Conservation (phyloP, 495 filamentous ascomycete species). For the Zalerion maritima region DNA sequence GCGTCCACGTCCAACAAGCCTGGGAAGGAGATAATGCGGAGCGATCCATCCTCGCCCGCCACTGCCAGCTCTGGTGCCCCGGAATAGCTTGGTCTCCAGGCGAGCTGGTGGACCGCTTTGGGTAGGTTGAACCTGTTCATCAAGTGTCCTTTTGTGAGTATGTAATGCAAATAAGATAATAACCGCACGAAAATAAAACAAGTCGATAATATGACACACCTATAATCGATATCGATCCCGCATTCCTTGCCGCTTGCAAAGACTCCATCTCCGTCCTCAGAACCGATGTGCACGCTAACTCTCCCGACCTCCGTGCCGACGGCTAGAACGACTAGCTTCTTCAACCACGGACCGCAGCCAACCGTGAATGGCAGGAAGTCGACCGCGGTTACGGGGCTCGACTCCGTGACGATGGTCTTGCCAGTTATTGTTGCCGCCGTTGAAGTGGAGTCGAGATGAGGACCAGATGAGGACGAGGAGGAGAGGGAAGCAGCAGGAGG, state of each 20-base stretch:
- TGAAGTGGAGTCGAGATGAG: slow-evolving; percentile 9
- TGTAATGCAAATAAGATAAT: too few relatives aligned
- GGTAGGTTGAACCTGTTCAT: slow-evolving; percentile 43
- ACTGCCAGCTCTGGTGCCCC: slow-evolving; percentile 47
- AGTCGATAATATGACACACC: too few relatives aligned
- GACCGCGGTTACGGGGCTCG: slow-evolving; percentile 59
- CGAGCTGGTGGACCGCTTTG: slow-evolving; percentile 57
- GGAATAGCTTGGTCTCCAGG: slow-evolving; percentile 49
- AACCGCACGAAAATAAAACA: too few relatives aligned
- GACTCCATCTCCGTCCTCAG: too few relatives aligned
- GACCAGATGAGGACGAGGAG: too few relatives aligned
- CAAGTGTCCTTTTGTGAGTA: too few relatives aligned
- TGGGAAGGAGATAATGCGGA: slow-evolving; percentile 58
- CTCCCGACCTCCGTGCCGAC: slow-evolving; percentile 50
- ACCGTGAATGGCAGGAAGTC: slow-evolving; percentile 37
- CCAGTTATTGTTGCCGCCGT: slow-evolving; percentile 23
- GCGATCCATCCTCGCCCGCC: slow-evolving; percentile 69
- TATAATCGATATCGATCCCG: too few relatives aligned
- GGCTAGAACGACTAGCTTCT: slow-evolving; percentile 42
- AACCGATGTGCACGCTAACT: too few relatives aligned
- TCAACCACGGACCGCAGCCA: slow-evolving; percentile 22
- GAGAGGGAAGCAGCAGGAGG: too few relatives aligned
- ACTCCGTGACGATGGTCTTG: slow-evolving; percentile 37
- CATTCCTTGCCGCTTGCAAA: too few relatives aligned
- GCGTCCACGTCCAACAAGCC: too few relatives aligned